Percentiles rank a stretch among this genome's conserved stretches.
Evolutionary conservation across 257 asterid species (phyloP).

Genomic region (Nicotiana tomentosiformis): DNA sequence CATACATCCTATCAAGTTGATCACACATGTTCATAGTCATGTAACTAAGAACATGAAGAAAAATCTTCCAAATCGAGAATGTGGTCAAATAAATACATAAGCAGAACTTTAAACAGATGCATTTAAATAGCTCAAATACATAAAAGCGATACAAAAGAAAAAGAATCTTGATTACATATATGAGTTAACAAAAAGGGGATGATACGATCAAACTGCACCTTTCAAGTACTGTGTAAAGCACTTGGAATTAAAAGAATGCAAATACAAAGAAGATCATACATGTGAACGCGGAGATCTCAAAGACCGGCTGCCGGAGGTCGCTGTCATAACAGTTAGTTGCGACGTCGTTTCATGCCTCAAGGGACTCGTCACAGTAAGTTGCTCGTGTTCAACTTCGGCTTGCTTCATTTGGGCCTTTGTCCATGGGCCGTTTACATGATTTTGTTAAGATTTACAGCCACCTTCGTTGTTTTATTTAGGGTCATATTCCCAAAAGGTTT

Average conservation of each 20-base stretch:
- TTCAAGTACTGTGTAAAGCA: neutral
- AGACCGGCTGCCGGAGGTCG: neutral
- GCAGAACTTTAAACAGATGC: neutral
- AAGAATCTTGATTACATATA: neutral
- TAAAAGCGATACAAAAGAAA: neutral
- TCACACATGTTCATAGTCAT: neutral
- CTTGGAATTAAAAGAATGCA: neutral
- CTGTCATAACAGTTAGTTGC: neutral
- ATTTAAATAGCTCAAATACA: neutral
- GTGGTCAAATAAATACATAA: neutral
- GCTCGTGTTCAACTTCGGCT: neutral
- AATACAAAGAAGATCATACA: neutral
- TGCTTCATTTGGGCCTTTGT: neutral
- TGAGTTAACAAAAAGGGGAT: neutral
- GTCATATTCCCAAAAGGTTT: too few species aligned
- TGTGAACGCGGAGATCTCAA: conserved; percentile 1
- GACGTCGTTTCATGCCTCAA: neutral
- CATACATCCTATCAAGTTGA: neutral
- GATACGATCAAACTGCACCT: neutral
- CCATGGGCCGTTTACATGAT: neutral
- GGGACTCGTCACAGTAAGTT: too few species aligned
- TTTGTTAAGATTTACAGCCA: too few species aligned
- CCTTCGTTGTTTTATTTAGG: too few species aligned
- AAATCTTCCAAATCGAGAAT: neutral
- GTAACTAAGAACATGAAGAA: neutral